Conservation (phyloP, 2,329 filamentous ascomycete genomes). For the Apiospora phragmitis region DNA sequence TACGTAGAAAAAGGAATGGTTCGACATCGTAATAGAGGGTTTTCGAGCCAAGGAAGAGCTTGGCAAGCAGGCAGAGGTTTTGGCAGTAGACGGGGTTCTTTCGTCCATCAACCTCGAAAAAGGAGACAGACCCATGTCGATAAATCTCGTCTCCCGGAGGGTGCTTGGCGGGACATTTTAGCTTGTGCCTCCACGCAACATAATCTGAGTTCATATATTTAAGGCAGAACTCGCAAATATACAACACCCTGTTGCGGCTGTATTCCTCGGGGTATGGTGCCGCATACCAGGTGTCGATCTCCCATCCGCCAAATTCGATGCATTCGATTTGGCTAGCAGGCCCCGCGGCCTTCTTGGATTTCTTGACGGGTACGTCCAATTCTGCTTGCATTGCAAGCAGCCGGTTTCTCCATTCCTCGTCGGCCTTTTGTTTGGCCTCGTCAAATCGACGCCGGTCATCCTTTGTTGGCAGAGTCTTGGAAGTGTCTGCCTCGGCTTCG, state of each 20-base stretch:
- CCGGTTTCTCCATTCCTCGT: constrained; percentile 83
- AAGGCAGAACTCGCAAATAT: constrained; percentile 98
- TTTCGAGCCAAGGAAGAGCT: constrained; percentile 97
- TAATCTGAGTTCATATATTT: constrained; percentile 99
- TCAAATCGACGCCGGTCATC: constrained; percentile 87
- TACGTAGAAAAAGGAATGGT: constrained; percentile 96
- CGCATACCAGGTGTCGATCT: constrained; percentile 99
- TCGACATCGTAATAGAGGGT: constrained; percentile 98
- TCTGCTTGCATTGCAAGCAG: constrained; percentile 62
- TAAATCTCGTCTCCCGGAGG: constrained; percentile 98
- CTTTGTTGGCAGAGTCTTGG: constrained; percentile 78
- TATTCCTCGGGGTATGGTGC: constrained; percentile 98
- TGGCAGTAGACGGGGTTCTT: constrained; percentile 99
- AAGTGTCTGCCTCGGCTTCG: constrained; percentile 87
- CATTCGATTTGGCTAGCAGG: constrained; percentile 97
- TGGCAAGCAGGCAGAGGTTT: constrained; percentile 92
- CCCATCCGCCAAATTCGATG: constrained; percentile 95
- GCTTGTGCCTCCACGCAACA: constrained; percentile 95
- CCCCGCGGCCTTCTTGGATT: constrained; percentile 73
- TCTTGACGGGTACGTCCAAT: constrained; percentile 61
- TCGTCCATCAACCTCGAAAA: constrained; percentile 96
- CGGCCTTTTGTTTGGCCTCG: constrained; percentile 83
- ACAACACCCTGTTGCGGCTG: constrained; percentile 92
- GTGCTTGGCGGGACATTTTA: constrained; percentile 95
- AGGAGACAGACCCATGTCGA: constrained; percentile 83